These are phyloP conservation scores for Leishmania braziliensis DNA, from an alignment of 208 protist genomes.

Conservation along the genomic window DNA sequence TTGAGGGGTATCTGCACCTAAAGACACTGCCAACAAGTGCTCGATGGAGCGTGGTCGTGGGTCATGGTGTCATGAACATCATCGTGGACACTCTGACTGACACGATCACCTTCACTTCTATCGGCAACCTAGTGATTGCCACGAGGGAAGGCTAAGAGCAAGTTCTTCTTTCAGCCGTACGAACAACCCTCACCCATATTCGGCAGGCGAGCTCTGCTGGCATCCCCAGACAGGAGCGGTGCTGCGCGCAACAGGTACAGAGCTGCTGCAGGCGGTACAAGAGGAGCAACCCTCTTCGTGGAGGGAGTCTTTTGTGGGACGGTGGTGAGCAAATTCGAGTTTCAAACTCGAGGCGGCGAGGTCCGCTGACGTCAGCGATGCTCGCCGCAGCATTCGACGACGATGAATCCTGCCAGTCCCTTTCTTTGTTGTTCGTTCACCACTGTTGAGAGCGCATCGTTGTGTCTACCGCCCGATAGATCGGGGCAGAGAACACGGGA, in stretches of 20 bases:
- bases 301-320: background rate
- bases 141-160: background rate
- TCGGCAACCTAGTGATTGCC: background rate
- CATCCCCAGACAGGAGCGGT: constrained; percentile 1
- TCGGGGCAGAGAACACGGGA: background rate
- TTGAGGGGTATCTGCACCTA: background rate
- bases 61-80: background rate
- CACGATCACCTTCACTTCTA: background rate
- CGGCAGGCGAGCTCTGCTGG: background rate
- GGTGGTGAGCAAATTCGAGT: background rate
- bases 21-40: constrained; percentile 15
- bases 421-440: background rate
- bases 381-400: background rate
- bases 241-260: background rate
- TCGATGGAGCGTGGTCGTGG: constrained; percentile 10
- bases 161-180: constrained; percentile 3
- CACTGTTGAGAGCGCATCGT: background rate
- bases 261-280: background rate
- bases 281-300: constrained; percentile 5
- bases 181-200: background rate
- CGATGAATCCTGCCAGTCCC: background rate
- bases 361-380: background rate
- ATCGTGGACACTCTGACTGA: background rate
- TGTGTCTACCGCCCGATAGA: background rate
- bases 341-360: background rate